Evolutionary conservation across 805 yeast genomes (phyloP).

Genomic region (Sungouiozyma intestinalis): DNA sequence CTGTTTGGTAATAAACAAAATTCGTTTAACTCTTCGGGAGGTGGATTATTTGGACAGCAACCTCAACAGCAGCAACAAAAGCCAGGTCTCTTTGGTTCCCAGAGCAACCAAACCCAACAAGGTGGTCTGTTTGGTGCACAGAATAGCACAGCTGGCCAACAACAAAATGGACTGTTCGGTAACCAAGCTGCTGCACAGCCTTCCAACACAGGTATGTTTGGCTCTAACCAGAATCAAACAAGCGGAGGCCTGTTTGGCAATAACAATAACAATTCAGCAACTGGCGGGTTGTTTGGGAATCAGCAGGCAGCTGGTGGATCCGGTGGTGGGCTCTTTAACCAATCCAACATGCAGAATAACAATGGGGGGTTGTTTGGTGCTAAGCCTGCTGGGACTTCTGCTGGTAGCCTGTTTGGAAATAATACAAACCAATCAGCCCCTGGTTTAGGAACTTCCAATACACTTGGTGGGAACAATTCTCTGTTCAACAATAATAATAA

Average conservation of each 20-base stretch:
- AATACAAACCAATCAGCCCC: neutral
- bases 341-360: constrained; percentile 4
- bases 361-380: constrained; percentile 16
- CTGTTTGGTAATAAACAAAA: constrained; percentile 11
- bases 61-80: constrained; percentile 4
- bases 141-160: constrained; percentile 12
- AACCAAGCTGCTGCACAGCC: constrained; percentile 14
- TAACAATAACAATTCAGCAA: constrained; percentile 14
- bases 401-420: constrained; percentile 7
- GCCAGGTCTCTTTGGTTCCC: constrained; percentile 33
- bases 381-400: constrained; percentile 6
- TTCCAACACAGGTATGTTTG: constrained; percentile 29
- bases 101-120: constrained; percentile 4
- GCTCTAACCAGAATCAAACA: constrained; percentile 22
- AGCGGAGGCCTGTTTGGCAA: constrained; percentile 29
- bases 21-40: constrained; percentile 17
- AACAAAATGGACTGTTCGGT: constrained; percentile 9
- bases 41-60: constrained; percentile 28
- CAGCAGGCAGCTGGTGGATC: constrained; percentile 4
- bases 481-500: constrained; percentile 19
- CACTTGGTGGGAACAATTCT: constrained; percentile 15
- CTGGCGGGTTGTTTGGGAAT: constrained; percentile 25
- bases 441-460: neutral
- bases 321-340: constrained; percentile 20
- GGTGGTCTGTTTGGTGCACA: constrained; percentile 10